Conservation (phyloP, 306 rosid genomes). For the Nissolia schottii region DNA sequence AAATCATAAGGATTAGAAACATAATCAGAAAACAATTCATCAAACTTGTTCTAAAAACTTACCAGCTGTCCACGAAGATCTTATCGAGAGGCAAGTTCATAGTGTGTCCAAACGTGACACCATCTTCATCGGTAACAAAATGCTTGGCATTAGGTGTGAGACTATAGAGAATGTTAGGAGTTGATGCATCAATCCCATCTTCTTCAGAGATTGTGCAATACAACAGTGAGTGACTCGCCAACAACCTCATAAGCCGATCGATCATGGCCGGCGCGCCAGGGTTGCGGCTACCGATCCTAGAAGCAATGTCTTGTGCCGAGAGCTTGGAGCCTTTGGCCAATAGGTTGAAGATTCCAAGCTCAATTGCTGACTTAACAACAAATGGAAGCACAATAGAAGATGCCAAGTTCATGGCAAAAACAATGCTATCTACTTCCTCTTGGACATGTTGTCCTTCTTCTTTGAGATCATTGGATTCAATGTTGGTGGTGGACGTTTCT, state of each 20-base stretch:
- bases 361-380: conserved; percentile 31
- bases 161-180: not conserved
- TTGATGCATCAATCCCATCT: not conserved
- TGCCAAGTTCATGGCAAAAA: conserved; percentile 28
- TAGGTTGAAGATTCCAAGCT: conserved; percentile 47
- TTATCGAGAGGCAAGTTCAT: not conserved
- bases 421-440: conserved; percentile 33
- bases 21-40: too few relatives aligned
- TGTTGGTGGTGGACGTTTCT: not conserved
- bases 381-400: conserved; percentile 5
- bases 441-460: not conserved
- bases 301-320: conserved; percentile 36
- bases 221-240: conserved; percentile 42
- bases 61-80: not conserved
- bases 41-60: not conserved
- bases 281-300: conserved; percentile 29
- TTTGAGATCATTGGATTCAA: not conserved
- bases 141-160: not conserved
- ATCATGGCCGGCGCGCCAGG: conserved; percentile 41
- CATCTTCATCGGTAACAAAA: not conserved
- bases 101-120: not conserved
- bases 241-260: conserved; percentile 48
- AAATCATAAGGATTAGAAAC: too few relatives aligned
- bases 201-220: conserved; percentile 7
- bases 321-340: conserved; percentile 38